A percentile compares a stretch with the other conserved stretches of the same genome.
Conservation (phyloP, 768 basidiomycete genomes). For the Chiua virens region DNA sequence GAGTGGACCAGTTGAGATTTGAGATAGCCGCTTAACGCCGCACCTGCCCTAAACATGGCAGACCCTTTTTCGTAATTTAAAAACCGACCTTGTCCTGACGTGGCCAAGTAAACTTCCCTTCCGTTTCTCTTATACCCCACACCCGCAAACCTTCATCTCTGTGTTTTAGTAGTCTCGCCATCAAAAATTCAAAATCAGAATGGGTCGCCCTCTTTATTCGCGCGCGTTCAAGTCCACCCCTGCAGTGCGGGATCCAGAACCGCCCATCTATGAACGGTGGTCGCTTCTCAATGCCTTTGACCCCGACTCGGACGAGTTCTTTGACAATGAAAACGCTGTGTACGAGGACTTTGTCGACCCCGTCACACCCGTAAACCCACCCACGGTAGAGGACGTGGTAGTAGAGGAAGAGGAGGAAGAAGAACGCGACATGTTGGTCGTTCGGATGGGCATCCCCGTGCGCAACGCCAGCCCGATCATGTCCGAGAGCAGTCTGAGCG, state of each 20-base stretch:
- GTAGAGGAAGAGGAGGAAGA: constrained; percentile 28
- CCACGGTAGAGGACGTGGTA: constrained; percentile 15
- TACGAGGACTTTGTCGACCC: constrained; percentile 67
- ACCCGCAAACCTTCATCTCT: background rate
- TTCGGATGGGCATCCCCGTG: constrained; percentile 20
- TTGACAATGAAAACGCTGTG: constrained; percentile 52
- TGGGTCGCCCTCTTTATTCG: constrained; percentile 66
- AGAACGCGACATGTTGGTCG: constrained; percentile 32
- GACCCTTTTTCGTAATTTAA: constrained; percentile 14
- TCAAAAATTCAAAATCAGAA: constrained; percentile 31
- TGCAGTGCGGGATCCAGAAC: constrained; percentile 46
- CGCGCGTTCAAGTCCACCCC: constrained; percentile 38
- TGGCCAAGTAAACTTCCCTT: background rate
- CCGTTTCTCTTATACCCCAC: constrained; percentile 11
- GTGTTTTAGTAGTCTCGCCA: constrained; percentile 29
- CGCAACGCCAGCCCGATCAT: constrained; percentile 34
- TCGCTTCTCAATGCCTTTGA: constrained; percentile 67
- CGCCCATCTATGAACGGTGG: constrained; percentile 54
- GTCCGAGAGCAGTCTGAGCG: constrained; percentile 46
- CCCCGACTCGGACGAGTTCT: constrained; percentile 81
- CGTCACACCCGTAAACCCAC: constrained; percentile 13
- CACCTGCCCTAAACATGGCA: constrained; percentile 34
- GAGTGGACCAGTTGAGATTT: too few relatives aligned
- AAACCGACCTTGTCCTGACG: constrained; percentile 2
- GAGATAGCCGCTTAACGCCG: constrained; percentile 26